Evolutionary conservation across 2,329 filamentous ascomycete species (phyloP), one percentile per base, ranked within the genome.

Genomic region (Penicillium sclerotiorum): DNA sequence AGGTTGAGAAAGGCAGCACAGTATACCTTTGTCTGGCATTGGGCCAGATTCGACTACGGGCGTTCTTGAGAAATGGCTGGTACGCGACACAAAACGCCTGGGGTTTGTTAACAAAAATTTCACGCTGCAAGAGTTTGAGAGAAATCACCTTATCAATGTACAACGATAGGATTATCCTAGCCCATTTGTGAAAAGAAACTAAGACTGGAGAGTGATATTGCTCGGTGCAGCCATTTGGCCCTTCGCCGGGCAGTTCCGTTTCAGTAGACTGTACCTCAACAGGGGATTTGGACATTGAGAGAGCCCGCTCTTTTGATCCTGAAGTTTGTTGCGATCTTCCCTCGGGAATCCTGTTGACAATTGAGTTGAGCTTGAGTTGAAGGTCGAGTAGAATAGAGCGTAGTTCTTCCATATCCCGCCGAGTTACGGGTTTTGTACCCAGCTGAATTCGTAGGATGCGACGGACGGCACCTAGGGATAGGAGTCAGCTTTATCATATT

Each of bases 51-150:
- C 73, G 71, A 57, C 74, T 77, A 47, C 72, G 74, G 13, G 72
- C 71, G 47, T 77, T 77, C 53, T 77, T 77, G 13, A 78, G 59
- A 35, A 77, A 77, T 7, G 75, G 74, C 49, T 76, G 74, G 52
- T 77, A 78, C 18, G 73, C 73, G 43, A 77, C 71, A 50, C 74
- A 76, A 42, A 73, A 75, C 5, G 73, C 71, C 70, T 73, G 25
- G 6, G n/a, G 8, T 15, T 11, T 12, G 28, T 65, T 17, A 65
- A 47, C 22, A 17, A 36, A n/a, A n/a, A n/a, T n/a, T 33, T n/a
- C 30, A 33, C 7, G 30, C 15, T 22, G 3, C 38, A 23, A 12
- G 5, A 15, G 8, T 30, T 13, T 20, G 1, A 18, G 15, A 36
- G n/a, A 9, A 37, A 55, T 21, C 23, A 76, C 66, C 60, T 76